These are phyloP conservation scores for Brassica cretica DNA, from an alignment of 345 rosid species.

Conservation along the genomic window DNA sequence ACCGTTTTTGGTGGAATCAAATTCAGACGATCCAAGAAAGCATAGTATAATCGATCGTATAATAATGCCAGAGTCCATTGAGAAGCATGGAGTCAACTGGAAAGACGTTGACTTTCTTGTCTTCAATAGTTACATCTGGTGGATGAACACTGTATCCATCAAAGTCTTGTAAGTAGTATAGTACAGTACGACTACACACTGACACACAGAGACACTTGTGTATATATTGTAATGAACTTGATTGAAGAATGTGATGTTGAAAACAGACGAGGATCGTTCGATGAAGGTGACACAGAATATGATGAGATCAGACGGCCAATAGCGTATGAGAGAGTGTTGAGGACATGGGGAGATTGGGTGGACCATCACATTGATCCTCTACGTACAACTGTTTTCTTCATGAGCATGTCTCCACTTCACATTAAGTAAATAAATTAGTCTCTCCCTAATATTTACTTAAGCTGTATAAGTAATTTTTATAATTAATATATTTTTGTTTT, in stretches of 20 bases:
- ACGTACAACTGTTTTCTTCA: slow-evolving; percentile 81
- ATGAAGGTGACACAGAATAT: slow-evolving; percentile 64
- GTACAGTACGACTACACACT: neutral
- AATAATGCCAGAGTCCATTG: slow-evolving; percentile 82
- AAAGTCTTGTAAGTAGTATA: slow-evolving; percentile 70
- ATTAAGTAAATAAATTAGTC: slow-evolving; percentile 54
- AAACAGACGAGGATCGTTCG: slow-evolving; percentile 81
- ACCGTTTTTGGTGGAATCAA: slow-evolving; percentile 88
- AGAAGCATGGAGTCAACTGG: slow-evolving; percentile 86
- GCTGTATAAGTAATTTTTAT: neutral
- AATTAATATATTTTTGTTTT: neutral
- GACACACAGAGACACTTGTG: neutral
- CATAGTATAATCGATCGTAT: slow-evolving; percentile 76
- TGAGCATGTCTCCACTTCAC: slow-evolving; percentile 90
- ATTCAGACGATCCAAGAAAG: slow-evolving; percentile 78
- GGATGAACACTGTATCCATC: slow-evolving; percentile 84
- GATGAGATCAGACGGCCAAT: slow-evolving; percentile 74
- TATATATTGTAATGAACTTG: slow-evolving; percentile 9
- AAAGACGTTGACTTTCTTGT: slow-evolving; percentile 75
- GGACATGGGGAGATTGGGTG: slow-evolving; percentile 86
- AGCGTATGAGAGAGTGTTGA: slow-evolving; percentile 66
- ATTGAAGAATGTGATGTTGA: slow-evolving; percentile 40
- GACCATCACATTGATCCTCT: slow-evolving; percentile 71
- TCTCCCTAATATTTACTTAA: neutral
- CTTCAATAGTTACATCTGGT: slow-evolving; percentile 95